phyloP scores from a whole-genome alignment of 2,329 filamentous ascomycete genomes.

The Alternaria gaisen region DNA sequence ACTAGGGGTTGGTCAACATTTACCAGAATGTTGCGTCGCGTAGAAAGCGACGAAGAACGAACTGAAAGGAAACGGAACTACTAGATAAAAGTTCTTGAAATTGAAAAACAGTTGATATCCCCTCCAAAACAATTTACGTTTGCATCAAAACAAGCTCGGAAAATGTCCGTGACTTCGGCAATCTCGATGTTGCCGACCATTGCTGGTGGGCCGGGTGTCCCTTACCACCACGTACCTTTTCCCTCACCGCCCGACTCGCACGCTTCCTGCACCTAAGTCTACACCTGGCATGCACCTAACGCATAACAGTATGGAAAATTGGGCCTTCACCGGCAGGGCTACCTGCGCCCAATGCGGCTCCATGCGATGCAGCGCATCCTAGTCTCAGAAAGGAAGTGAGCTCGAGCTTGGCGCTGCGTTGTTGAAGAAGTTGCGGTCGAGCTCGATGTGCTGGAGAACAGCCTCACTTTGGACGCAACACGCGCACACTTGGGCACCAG shows the following conservation, averaged over 20 bases:
- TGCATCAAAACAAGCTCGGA: not conserved
- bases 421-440: slow-evolving; percentile 31
- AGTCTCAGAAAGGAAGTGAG: slow-evolving; percentile 16
- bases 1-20: slow-evolving; percentile 15
- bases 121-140: not conserved
- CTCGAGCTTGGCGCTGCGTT: slow-evolving; percentile 23
- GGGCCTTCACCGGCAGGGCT: slow-evolving; percentile 32
- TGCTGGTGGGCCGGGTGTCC: slow-evolving; percentile 15
- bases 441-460: slow-evolving; percentile 18
- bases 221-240: slow-evolving; percentile 25
- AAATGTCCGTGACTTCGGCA: slow-evolving; percentile 1
- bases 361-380: slow-evolving; percentile 22
- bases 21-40: slow-evolving; percentile 20
- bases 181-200: slow-evolving; percentile 8
- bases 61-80: slow-evolving; percentile 22
- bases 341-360: slow-evolving; percentile 26
- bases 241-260: slow-evolving; percentile 17
- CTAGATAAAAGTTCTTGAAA: slow-evolving; percentile 42
- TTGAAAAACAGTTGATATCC: slow-evolving; percentile 44
- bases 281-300: slow-evolving; percentile 22
- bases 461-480: slow-evolving; percentile 21
- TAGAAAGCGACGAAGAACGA: slow-evolving; percentile 17
- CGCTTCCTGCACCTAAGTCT: slow-evolving; percentile 20
- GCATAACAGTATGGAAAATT: slow-evolving; percentile 28
- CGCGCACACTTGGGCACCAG: slow-evolving; percentile 1